phyloP scores from a whole-genome alignment of 202 grass and related monocot species.

The Tripidium arundinaceum region DNA sequence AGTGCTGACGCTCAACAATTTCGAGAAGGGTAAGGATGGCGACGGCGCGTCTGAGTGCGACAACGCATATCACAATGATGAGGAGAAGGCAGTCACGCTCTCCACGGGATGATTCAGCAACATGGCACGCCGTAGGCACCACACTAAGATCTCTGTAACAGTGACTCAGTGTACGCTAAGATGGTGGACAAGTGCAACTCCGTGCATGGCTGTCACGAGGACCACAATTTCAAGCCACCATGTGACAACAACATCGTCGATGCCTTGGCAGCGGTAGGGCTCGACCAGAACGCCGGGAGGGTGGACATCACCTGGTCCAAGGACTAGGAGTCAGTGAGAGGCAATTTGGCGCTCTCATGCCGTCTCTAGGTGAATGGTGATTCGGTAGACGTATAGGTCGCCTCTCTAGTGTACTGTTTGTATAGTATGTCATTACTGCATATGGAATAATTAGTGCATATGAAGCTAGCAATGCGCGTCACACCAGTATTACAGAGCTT shows the following conservation, averaged over 20 bases:
- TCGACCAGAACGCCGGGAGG: neutral
- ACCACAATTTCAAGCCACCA: neutral
- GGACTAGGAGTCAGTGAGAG: too few relatives aligned
- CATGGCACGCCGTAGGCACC: neutral
- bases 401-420: too few relatives aligned
- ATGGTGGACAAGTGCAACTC: neutral
- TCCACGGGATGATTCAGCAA: neutral
- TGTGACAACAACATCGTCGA: neutral
- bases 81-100: neutral
- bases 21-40: neutral
- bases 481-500: too few relatives aligned
- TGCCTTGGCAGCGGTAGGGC: neutral
- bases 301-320: slow-evolving; percentile 2
- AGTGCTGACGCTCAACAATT: neutral
- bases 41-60: neutral
- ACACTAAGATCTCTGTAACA: neutral
- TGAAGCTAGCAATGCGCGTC: too few relatives aligned
- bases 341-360: too few relatives aligned
- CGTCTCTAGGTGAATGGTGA: too few relatives aligned
- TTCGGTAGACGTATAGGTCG: too few relatives aligned
- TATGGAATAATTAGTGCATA: too few relatives aligned
- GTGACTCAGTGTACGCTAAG: neutral
- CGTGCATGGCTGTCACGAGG: neutral
- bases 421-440: too few relatives aligned
- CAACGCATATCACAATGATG: neutral